These are phyloP conservation scores for Cladorrhinum samala DNA, from an alignment of 495 filamentous ascomycete species.

Conservation along the genomic window DNA sequence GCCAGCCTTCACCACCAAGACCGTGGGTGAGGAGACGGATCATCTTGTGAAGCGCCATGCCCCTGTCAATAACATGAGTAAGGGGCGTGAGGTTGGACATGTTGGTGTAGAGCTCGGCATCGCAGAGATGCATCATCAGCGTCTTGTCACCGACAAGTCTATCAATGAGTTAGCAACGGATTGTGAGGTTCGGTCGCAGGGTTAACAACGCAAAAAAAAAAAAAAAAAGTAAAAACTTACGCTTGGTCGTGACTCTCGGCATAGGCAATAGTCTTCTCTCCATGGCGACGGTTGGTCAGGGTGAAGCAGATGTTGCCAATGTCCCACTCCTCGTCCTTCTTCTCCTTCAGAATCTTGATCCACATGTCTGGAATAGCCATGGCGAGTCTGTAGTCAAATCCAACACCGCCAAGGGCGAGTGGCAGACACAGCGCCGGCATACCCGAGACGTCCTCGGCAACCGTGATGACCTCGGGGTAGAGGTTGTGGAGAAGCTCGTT, in stretches of 20 bases:
- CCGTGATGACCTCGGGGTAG: slow-evolving; percentile 80
- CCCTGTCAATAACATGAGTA: slow-evolving; percentile 85
- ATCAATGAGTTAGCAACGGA: slow-evolving; percentile 27
- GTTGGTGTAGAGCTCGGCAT: slow-evolving; percentile 94
- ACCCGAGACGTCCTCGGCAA: slow-evolving; percentile 95
- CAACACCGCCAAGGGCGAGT: slow-evolving; percentile 79
- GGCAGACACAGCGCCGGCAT: slow-evolving; percentile 93
- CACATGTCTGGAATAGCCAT: slow-evolving; percentile 99
- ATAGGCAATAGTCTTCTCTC: slow-evolving; percentile 98
- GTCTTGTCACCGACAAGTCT: slow-evolving; percentile 96
- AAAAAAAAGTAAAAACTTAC: slow-evolving; percentile 58
- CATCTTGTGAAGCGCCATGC: slow-evolving; percentile 92
- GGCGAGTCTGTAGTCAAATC: slow-evolving; percentile 94
- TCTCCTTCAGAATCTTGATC: slow-evolving; percentile 96
- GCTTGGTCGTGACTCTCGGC: slow-evolving; percentile 97
- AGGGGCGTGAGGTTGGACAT: slow-evolving; percentile 83
- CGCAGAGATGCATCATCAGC: slow-evolving; percentile 95
- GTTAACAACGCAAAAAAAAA: no score
- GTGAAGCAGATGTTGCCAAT: slow-evolving; percentile 78
- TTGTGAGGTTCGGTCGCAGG: background rate
- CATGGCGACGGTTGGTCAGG: slow-evolving; percentile 85
- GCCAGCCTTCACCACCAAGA: slow-evolving; percentile 94
- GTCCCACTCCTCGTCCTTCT: slow-evolving; percentile 88
- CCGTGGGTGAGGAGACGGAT: slow-evolving; percentile 89
- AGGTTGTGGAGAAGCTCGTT: slow-evolving; percentile 92